Evolutionary conservation across 805 yeast genomes (phyloP), one percentile per base, ranked within the genome.

Genomic region (Torulaspora microellipsoides): DNA sequence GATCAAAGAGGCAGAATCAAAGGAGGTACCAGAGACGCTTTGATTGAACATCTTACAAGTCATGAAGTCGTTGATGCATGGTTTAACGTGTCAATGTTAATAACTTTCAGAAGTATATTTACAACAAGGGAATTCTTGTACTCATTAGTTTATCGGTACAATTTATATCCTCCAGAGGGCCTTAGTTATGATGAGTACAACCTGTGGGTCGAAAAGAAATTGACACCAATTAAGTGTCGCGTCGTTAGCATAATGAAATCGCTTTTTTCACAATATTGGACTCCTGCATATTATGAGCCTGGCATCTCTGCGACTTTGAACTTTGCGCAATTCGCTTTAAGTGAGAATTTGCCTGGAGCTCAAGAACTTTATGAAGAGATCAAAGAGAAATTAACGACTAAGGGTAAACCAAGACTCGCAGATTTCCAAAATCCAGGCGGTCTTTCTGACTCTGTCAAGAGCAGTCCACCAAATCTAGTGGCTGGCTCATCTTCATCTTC

Each of bases 131-230:
- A 81, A 40, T 68, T 90, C 30, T 67, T 85, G 34, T 72, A 73
- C 32, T 59, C 76, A 34, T 65, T 87, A 53, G 75, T 85, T 27
- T 73, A 75, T 31, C 70, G 95, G 43, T 91, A 81, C 64, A 74
- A 80, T 43, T 65, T 78, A 12, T 78, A 77, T 49, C 93, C 96
- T 15, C 96, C 96, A 0, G 96, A 86, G 56, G 95, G 95, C 0
- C 66, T 91, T 47, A 78, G 85, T 46, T 85, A 80, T 57, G 95
- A 84, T 48, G 95, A 87, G 56, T 86, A 85, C 60, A 77, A 79
- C 35, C 65, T 73, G 8, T 88, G 96, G 96, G 71, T 80, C 8
- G 78, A 79, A 33, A 77, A 76, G 56, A 86, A 86, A 56, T 78
- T 82, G 46, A 71, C 69, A 45, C 87, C 86, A 1, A 81, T 84